These are phyloP conservation scores for Thielaviopsis ethacetica DNA, from an alignment of 2,329 filamentous ascomycete species.

Conservation along the genomic window DNA sequence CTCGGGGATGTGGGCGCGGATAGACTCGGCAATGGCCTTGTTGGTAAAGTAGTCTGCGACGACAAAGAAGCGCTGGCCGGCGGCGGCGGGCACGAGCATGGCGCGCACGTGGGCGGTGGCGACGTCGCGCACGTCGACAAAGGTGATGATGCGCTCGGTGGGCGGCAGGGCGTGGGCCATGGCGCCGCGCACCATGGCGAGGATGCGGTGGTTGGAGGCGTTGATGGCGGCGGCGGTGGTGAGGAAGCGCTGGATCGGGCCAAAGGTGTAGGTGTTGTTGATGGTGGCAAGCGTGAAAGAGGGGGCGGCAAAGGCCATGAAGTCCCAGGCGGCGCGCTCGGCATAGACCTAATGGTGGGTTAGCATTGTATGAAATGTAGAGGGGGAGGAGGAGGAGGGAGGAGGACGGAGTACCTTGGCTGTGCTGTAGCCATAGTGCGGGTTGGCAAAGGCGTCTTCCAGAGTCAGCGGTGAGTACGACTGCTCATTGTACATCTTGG, in stretches of 20 bases:
- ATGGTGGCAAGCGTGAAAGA: slow-evolving; percentile 46
- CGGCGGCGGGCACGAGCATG: slow-evolving; percentile 37
- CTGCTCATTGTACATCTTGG: slow-evolving; percentile 15
- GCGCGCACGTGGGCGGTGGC: slow-evolving; percentile 47
- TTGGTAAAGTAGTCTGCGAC: slow-evolving; percentile 23
- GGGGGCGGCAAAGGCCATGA: slow-evolving; percentile 17
- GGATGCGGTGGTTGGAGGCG: slow-evolving; percentile 42
- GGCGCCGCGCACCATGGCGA: slow-evolving; percentile 45
- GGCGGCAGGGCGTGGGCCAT: slow-evolving; percentile 39
- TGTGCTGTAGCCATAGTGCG: slow-evolving; percentile 19
- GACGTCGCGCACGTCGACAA: slow-evolving; percentile 45
- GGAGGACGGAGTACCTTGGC: slow-evolving; percentile 22
- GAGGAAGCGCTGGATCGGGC: slow-evolving; percentile 37
- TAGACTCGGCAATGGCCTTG: slow-evolving; percentile 23
- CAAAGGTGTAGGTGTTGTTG: slow-evolving; percentile 45
- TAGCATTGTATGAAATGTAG: neutral
- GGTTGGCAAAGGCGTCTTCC: slow-evolving; percentile 14
- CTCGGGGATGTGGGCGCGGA: slow-evolving; percentile 17
- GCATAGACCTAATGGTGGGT: slow-evolving; percentile 32
- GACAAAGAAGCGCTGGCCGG: slow-evolving; percentile 46
- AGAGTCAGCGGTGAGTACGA: slow-evolving; percentile 18
- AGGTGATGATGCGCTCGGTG: slow-evolving; percentile 23
- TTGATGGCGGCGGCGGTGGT: slow-evolving; percentile 30
- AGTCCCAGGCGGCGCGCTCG: slow-evolving; percentile 48
- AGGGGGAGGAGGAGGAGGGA: neutral